Evolutionary conservation across 768 basidiomycete species (phyloP), one percentile per base, ranked within the genome.

Genomic region (Coprinopsis cinerea): DNA sequence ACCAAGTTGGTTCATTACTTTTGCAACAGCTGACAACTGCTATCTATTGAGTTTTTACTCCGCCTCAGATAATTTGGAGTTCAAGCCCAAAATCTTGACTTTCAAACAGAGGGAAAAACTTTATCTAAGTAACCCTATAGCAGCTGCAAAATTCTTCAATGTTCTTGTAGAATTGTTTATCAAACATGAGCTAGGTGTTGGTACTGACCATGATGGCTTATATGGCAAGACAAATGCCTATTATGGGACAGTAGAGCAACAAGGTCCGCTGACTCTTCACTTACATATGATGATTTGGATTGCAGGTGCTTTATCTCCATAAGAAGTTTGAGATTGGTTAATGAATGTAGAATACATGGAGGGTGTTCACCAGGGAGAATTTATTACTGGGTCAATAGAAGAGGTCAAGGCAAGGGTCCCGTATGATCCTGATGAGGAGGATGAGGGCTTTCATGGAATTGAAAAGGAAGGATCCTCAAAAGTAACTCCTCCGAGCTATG

Each of bases 241-340:
- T 52, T 65, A 64, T 58, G 62, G 62, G 2, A 60, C 57, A 1
- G 61, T 68, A 43, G 70, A 72, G 47, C 61, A 66, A 50, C 69
- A 73, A 55, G 69, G 69, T 0, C 37, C 61, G 2, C 46, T 68
- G 0, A 69, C 67, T 0, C 43, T 74, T 2, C 73, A 75, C 56
- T 35, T 70, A 2, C 71, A 73, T 53, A 18, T 67, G 25, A 25
- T 73, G 1, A 17, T 72, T 0, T 75, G 70, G 69, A 58, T 73
- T 1, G 20, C 28, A 25, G 57, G 59, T 15, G 49, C 49, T 1
- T 35, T 62, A 0, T 53, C 64, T 10, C 71, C 68, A 2, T 61
- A 72, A 46, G 59, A 70, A 41, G 67, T 71, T 5, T 26, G n/a
- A n/a, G n/a, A n/a, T n/a, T n/a, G n/a, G n/a, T n/a, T n/a, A n/a